These are phyloP conservation scores for peach (Prunus persica) DNA, from an alignment of 306 rosid genomes.

Conservation along the genomic window DNA sequence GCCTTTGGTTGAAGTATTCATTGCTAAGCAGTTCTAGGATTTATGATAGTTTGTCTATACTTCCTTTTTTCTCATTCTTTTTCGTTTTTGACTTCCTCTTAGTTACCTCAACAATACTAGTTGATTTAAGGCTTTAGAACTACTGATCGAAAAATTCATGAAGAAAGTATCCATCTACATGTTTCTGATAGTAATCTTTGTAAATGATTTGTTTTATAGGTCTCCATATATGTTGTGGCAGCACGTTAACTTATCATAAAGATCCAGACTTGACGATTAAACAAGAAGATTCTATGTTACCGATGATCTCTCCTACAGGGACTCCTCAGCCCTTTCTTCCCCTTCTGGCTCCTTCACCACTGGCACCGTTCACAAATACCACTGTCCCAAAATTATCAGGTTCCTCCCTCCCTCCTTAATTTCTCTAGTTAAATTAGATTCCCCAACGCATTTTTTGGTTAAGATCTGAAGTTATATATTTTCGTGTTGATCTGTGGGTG, in stretches of 20 bases:
- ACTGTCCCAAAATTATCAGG: slow-evolving; percentile 86
- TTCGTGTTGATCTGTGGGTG: slow-evolving; percentile 20
- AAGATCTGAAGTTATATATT: neutral
- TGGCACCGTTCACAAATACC: slow-evolving; percentile 75
- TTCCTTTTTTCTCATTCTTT: no score
- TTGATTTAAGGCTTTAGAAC: neutral
- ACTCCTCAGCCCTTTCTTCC: slow-evolving; percentile 88
- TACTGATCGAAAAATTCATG: neutral
- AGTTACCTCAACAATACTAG: no score
- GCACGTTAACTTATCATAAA: slow-evolving; percentile 27
- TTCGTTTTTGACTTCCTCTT: no score
- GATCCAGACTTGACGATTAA: slow-evolving; percentile 28
- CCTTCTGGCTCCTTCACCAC: slow-evolving; percentile 89
- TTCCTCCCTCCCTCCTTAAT: slow-evolving; percentile 14
- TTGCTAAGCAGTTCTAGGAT: neutral
- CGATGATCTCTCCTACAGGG: slow-evolving; percentile 61
- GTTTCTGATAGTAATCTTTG: slow-evolving; percentile 2
- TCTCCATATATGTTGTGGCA: slow-evolving; percentile 38
- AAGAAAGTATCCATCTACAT: neutral
- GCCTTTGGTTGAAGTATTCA: neutral
- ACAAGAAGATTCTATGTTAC: slow-evolving; percentile 44
- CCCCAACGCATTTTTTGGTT: slow-evolving; percentile 4
- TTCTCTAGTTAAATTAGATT: slow-evolving; percentile 11
- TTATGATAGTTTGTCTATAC: neutral
- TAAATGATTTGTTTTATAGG: slow-evolving; percentile 44